Conservation (phyloP, 225 moss, liverwort and hornwort species). For the Marchantia paleacea region DNA sequence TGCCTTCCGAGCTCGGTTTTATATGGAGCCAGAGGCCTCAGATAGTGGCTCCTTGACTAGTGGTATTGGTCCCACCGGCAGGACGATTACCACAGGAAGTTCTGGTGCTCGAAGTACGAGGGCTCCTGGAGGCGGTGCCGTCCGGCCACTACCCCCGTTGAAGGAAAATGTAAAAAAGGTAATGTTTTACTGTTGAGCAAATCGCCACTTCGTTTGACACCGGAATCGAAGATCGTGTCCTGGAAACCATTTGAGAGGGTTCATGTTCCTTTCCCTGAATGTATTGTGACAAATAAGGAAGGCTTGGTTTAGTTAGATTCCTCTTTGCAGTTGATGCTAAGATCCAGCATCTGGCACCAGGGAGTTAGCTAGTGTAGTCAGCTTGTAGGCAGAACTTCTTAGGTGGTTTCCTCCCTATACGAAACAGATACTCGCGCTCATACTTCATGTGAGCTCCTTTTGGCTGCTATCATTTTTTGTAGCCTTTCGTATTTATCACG, state of each 20-base stretch:
- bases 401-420: slow-evolving; percentile 5
- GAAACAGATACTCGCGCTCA: not conserved
- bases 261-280: slow-evolving; percentile 1
- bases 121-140: slow-evolving; percentile 53
- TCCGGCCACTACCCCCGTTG: slow-evolving; percentile 75
- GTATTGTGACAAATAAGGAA: slow-evolving; percentile 14
- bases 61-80: slow-evolving; percentile 57
- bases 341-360: slow-evolving; percentile 4
- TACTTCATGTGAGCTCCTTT: slow-evolving; percentile 4
- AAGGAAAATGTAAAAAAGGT: slow-evolving; percentile 98
- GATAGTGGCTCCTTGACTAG: slow-evolving; percentile 87
- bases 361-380: slow-evolving; percentile 15
- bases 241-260: slow-evolving; percentile 6
- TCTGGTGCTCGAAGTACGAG: slow-evolving; percentile 65
- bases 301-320: not conserved
- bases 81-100: slow-evolving; percentile 68
- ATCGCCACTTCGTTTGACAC: not conserved
- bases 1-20: slow-evolving; percentile 88
- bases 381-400: slow-evolving; percentile 12
- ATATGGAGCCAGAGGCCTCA: slow-evolving; percentile 93
- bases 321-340: slow-evolving; percentile 5
- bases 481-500: not conserved
- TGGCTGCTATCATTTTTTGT: slow-evolving; percentile 10
- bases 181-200: slow-evolving; percentile 80
- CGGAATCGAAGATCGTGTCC: not conserved